Base-by-base conservation (phyloP, 2,329 filamentous ascomycete species). In the Fusarium buharicum region DNA sequence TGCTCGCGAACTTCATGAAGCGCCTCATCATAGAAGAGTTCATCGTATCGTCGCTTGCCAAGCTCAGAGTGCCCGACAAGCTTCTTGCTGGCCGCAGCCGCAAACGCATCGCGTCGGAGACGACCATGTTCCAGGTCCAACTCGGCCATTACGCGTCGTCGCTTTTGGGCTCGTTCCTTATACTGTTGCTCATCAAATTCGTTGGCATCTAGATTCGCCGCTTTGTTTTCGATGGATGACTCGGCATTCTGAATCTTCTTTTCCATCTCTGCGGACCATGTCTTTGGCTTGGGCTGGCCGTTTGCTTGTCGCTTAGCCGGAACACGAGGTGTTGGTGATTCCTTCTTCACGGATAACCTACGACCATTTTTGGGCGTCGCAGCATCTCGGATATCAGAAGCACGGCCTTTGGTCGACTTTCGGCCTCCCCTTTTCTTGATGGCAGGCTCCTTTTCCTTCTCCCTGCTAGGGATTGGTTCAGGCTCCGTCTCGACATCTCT, bases 1-100 rank as follows among this genome's bases (percentile, higher is more conserved):
- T 92, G 92, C 60, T 93, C 90, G 66, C 95, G 91, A 3, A 98
- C 94, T 69, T 97, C 90, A 49, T 90, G 86, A 57, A 94, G 85
- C 2, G 95, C 94, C 36, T 90, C 88, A 16, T 91, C 86, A 72
- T 93, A 93, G 74, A 95, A 88, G 40, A 88, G 81, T 13, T 90
- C 84, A 56, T 91, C 86, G 74, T 91, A 97, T 28, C 91, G 87
- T 49, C 89, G 84, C 70, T 90, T 90, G 34, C 92, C 92, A 16
- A 86, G 82, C 46, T 87, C 83, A 45, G 89, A 86, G 70, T 94
- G 90, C 38, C 81, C 81, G 50, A 82, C 81, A 46, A 97, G 85
- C 49, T 88, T 88, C 74, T 74, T 87, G 70, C 75, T 85, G 75
- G 78, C 84, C 70, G 71, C 81, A 66, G 73, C 84, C 75, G 76